Evolutionary conservation across 768 basidiomycete species (phyloP).

Genomic region (Boletus rubescentipes): DNA sequence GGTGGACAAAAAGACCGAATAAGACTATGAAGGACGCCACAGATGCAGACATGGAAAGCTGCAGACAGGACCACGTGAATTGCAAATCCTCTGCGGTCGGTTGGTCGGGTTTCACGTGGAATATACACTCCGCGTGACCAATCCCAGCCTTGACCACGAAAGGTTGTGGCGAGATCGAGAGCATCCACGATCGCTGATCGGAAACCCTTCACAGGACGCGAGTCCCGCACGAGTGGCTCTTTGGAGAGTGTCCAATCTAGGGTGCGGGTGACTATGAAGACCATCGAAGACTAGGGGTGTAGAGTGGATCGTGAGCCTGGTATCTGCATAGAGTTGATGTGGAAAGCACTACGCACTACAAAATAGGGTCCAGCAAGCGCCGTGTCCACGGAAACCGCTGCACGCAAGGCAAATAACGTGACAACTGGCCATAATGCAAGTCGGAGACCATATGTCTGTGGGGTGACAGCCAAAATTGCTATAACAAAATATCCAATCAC

Average conservation of each 20-base stretch:
- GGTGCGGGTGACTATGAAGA: slow-evolving; percentile 11
- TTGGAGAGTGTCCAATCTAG: slow-evolving; percentile 14
- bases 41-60: not conserved
- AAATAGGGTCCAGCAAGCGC: not conserved
- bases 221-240: slow-evolving; percentile 7
- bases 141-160: not conserved
- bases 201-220: not conserved
- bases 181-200: not conserved
- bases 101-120: not conserved
- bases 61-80: not conserved
- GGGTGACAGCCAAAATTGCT: slow-evolving; percentile 50
- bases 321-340: not conserved
- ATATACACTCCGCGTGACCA: not conserved
- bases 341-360: not conserved
- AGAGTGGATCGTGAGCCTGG: not conserved
- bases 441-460: slow-evolving; percentile 43
- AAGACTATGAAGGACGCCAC: not conserved
- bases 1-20: not conserved
- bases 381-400: slow-evolving; percentile 22
- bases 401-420: slow-evolving; percentile 41
- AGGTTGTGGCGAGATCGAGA: not conserved
- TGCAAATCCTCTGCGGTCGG: not conserved
- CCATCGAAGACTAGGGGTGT: slow-evolving; percentile 20
- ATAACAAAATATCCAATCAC: slow-evolving; percentile 45
- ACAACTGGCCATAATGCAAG: slow-evolving; percentile 47